Evolutionary conservation across 441 rosid species (phyloP).

Genomic region (Eruca vesicaria): DNA sequence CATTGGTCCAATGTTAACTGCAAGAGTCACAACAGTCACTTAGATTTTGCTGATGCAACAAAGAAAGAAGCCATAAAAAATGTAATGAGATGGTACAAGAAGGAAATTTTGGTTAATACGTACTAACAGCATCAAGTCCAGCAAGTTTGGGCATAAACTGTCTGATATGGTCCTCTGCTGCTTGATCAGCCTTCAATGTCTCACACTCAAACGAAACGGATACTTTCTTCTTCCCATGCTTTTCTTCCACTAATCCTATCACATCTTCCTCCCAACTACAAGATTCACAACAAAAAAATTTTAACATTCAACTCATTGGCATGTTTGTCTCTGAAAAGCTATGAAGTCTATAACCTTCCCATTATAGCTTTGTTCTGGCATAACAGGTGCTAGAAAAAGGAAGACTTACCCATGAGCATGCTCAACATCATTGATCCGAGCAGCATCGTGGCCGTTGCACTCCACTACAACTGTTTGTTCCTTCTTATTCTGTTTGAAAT

Average conservation of each 20-base stretch:
- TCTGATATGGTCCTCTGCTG: conserved; percentile 86
- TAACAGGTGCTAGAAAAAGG: background rate
- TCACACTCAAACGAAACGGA: conserved; percentile 76
- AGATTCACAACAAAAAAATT: background rate
- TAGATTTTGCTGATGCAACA: background rate
- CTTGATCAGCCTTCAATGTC: conserved; percentile 85
- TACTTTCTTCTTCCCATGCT: conserved; percentile 65
- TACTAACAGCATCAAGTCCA: conserved; percentile 89
- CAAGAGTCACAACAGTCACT: conserved; percentile 23
- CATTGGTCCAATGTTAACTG: conserved; percentile 91
- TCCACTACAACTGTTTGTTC: conserved; percentile 76
- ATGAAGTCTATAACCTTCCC: background rate
- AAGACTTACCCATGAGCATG: conserved; percentile 85
- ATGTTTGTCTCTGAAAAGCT: background rate
- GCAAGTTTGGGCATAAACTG: conserved; percentile 86
- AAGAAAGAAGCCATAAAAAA: background rate
- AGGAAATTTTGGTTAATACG: conserved; percentile 9
- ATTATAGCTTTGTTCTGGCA: background rate
- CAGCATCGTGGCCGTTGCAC: conserved; percentile 96
- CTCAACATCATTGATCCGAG: conserved; percentile 66
- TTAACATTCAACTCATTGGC: background rate
- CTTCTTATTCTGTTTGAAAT: conserved; percentile 48
- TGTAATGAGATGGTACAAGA: background rate
- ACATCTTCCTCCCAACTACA: conserved; percentile 85
- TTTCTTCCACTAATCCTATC: conserved; percentile 66